Percentiles rank a stretch among this genome's conserved stretches.
phyloP scores from a whole-genome alignment of 2,329 filamentous ascomycete genomes.

The Diplodia intermedia region DNA sequence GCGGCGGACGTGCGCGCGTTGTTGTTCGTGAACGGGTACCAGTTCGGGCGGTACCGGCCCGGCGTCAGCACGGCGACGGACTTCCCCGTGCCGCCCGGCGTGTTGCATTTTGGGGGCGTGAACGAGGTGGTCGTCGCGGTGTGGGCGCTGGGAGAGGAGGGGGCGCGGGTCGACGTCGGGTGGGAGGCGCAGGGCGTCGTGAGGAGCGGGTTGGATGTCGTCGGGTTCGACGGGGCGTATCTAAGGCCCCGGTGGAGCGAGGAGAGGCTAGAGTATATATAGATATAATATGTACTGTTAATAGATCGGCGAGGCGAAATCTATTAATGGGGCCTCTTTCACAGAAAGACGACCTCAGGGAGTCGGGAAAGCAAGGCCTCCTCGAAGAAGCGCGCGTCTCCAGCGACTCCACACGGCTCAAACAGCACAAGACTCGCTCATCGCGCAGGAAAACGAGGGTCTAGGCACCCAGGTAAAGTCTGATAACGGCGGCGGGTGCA shows the following conservation, averaged over 20 bases:
- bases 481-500: too few species aligned
- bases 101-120: constrained; percentile 64
- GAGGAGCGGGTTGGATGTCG: constrained; percentile 60
- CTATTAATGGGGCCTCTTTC: too few species aligned
- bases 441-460: too few species aligned
- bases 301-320: too few species aligned
- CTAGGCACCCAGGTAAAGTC: too few species aligned
- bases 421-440: too few species aligned
- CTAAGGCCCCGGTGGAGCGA: constrained; percentile 60
- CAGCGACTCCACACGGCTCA: too few species aligned
- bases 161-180: constrained; percentile 57
- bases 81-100: constrained; percentile 66
- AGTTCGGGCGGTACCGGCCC: constrained; percentile 66
- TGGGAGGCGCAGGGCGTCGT: constrained; percentile 63
- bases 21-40: constrained; percentile 69
- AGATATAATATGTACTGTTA: too few species aligned
- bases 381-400: too few species aligned
- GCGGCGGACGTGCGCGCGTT: constrained; percentile 60
- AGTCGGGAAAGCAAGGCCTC: too few species aligned
- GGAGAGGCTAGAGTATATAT: constrained; percentile 38
- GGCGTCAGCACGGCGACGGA: constrained; percentile 66
- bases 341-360: too few species aligned
- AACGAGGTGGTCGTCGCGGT: constrained; percentile 66
- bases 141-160: constrained; percentile 64
- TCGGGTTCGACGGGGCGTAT: constrained; percentile 56